phyloP scores from a whole-genome alignment of 2,329 filamentous ascomycete genomes.

The Cladophialophora carrionii region DNA sequence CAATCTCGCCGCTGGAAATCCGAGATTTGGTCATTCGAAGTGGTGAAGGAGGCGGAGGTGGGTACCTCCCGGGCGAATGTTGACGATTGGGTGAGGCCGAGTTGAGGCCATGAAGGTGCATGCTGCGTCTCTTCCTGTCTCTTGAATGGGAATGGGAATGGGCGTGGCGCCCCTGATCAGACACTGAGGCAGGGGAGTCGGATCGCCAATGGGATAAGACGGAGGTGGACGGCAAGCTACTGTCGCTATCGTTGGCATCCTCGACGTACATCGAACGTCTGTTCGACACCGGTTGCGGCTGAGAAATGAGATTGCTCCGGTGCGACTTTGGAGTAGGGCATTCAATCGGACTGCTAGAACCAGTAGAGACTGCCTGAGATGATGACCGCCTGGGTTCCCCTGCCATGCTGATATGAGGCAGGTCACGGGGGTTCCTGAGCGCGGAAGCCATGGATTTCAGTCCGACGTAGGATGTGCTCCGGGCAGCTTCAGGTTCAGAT shows the following conservation, averaged over 20 bases:
- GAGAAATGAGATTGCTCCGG: slow-evolving; percentile 62
- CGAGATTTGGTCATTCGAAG: slow-evolving; percentile 83
- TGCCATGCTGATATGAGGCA: slow-evolving; percentile 49
- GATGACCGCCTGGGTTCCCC: slow-evolving; percentile 56
- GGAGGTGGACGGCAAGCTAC: slow-evolving; percentile 80
- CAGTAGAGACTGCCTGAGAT: slow-evolving; percentile 72
- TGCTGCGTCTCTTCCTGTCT: slow-evolving; percentile 82
- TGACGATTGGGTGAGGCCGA: slow-evolving; percentile 77
- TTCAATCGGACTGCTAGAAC: slow-evolving; percentile 87
- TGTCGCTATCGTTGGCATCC: slow-evolving; percentile 85
- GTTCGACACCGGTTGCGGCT: slow-evolving; percentile 65
- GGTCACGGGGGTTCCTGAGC: slow-evolving; percentile 58
- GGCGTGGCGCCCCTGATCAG: slow-evolving; percentile 74
- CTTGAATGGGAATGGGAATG: slow-evolving; percentile 62
- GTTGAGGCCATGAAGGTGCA: slow-evolving; percentile 73
- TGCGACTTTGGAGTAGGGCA: slow-evolving; percentile 89
- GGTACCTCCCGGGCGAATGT: slow-evolving; percentile 78
- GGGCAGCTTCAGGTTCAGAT: slow-evolving; percentile 27
- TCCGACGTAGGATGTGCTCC: slow-evolving; percentile 31
- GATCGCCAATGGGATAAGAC: slow-evolving; percentile 72
- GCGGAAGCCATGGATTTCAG: slow-evolving; percentile 59
- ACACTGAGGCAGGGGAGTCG: slow-evolving; percentile 78
- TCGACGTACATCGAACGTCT: slow-evolving; percentile 78
- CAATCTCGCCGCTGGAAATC: slow-evolving; percentile 57
- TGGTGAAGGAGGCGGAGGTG: slow-evolving; percentile 80